These are phyloP conservation scores for Pseudoturritis turrita DNA, from an alignment of 345 rosid genomes.

Conservation along the genomic window DNA sequence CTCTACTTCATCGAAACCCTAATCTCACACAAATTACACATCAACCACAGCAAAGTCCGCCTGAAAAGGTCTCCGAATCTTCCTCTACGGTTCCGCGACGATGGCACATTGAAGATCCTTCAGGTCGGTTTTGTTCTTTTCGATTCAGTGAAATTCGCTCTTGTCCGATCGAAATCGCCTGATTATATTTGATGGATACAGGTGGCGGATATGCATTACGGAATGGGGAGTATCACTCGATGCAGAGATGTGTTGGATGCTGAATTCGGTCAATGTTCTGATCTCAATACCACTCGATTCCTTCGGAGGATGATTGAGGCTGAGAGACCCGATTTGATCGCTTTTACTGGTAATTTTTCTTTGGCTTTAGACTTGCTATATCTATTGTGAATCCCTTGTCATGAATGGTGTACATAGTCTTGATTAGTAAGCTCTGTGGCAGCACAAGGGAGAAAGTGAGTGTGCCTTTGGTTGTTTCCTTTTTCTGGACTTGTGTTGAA, in stretches of 20 bases:
- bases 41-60: constrained; percentile 41
- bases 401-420: neutral
- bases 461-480: neutral
- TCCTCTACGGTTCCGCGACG: constrained; percentile 72
- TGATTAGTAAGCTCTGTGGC: neutral
- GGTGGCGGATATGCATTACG: constrained; percentile 95
- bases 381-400: too few species aligned
- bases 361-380: neutral
- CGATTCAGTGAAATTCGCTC: neutral
- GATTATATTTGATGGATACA: neutral
- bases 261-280: constrained; percentile 63
- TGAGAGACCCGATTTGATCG: constrained; percentile 79
- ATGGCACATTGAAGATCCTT: constrained; percentile 92
- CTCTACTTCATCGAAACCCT: constrained; percentile 45
- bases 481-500: neutral
- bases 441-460: neutral
- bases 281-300: constrained; percentile 77
- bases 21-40: constrained; percentile 36
- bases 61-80: constrained; percentile 53
- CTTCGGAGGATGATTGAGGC: constrained; percentile 62
- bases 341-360: constrained; percentile 59
- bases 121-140: constrained; percentile 43
- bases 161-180: neutral
- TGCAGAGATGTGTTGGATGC: constrained; percentile 68
- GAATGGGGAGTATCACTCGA: constrained; percentile 61